Conservation (phyloP, 306 rosid genomes). For the Malus fusca region DNA sequence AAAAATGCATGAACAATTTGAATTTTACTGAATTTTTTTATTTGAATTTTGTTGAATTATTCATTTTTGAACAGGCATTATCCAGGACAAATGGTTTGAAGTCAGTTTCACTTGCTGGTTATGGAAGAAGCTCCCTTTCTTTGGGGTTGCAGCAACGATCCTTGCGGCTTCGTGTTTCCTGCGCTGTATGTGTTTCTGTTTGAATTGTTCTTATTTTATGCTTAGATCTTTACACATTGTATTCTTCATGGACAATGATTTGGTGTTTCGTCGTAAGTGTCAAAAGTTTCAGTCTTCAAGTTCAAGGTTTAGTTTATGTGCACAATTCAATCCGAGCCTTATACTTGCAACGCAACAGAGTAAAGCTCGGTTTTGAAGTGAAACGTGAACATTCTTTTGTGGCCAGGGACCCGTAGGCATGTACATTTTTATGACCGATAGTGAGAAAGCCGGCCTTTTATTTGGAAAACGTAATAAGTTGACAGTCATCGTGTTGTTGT, state of each 20-base stretch:
- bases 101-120: conserved; percentile 23
- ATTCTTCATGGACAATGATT: neutral
- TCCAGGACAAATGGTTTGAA: conserved; percentile 16
- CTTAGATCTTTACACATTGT: too few relatives aligned
- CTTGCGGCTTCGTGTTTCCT: conserved; percentile 36
- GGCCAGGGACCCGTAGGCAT: too few relatives aligned
- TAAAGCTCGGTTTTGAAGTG: neutral
- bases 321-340: neutral
- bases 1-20: too few relatives aligned
- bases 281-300: neutral
- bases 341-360: neutral
- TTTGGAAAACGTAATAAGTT: too few relatives aligned
- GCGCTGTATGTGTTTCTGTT: conserved; percentile 43
- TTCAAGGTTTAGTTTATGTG: neutral
- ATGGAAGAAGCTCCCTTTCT: conserved; percentile 38
- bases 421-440: too few relatives aligned
- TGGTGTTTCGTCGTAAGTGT: too few relatives aligned
- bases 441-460: too few relatives aligned
- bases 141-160: conserved; percentile 22
- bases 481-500: too few relatives aligned
- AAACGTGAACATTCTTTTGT: too few relatives aligned
- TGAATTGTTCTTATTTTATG: conserved; percentile 1
- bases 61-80: conserved; percentile 31
- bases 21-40: neutral
- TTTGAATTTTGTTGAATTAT: neutral